Base-by-base conservation (phyloP, 345 rosid species). In the Laguncularia racemosa region DNA sequence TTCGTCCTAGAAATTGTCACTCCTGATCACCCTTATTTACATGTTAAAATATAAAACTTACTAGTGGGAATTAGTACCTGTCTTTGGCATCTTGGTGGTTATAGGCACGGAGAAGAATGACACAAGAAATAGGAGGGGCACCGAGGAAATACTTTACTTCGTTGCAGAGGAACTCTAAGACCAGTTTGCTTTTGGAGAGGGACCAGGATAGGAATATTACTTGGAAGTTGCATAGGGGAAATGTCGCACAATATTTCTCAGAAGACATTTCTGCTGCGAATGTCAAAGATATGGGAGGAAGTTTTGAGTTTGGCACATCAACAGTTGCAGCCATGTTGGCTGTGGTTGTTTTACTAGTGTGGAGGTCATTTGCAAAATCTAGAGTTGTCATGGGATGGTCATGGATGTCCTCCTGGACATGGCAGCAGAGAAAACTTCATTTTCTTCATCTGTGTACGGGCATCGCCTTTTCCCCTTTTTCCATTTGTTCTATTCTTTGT, bases 131-230 rank as follows among this genome's bases (percentile, higher is more conserved):
- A 43, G 3, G 23, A 19, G 53, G 10, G 20, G 12, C 16, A 48
- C 45, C 16, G 26, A 50, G 46, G 57, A 13, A 16, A 50, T 64
- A 48, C 68, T 50, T 64, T 57, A 16, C 62, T 56, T 57, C 68
- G 7, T 43, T 20, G 16, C 67, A 11, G 46, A 26, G 56, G 33
- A 50, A n/a, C 17, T 18, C 19, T 13, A n/a, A 12, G 16, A 12
- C 8, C 6, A 20, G 4, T 48, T 55, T 12, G 19, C 48, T 47
- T 28, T 13, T 33, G 40, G 11, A 33, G 40, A 33, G 40, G 7
- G 9, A 6, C 11, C 11, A 33, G 40, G 40, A 33, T 10, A 33
- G 40, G 40, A 33, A 33, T 6, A 33, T 33, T 33, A 33, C 40
- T 7, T 33, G 9, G 40, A 33, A 5, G 17, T 44, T 43, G 16